Evolutionary conservation across 2,329 filamentous ascomycete species (phyloP).

Genomic region (Claviceps sp.): DNA sequence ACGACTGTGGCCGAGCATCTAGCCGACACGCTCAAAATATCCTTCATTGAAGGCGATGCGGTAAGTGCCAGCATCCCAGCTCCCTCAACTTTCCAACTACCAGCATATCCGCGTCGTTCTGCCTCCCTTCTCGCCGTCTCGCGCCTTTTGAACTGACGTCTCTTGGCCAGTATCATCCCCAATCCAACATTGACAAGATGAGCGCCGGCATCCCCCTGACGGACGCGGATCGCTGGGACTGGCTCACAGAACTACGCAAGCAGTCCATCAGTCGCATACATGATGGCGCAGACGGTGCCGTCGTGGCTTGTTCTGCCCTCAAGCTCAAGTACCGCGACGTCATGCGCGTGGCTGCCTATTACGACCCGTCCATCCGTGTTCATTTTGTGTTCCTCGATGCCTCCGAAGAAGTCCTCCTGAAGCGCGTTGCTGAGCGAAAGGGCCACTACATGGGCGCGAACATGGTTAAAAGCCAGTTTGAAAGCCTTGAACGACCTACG

Average conservation of each 20-base stretch:
- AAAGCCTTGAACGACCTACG: constrained; percentile 70
- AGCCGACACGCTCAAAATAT: constrained; percentile 46
- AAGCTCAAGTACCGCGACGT: constrained; percentile 97
- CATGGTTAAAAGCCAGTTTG: constrained; percentile 91
- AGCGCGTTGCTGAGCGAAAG: constrained; percentile 60
- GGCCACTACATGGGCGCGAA: constrained; percentile 90
- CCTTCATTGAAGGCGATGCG: constrained; percentile 67
- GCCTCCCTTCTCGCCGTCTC: too few species aligned
- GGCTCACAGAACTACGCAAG: constrained; percentile 69
- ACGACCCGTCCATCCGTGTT: constrained; percentile 56
- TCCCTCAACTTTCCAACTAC: too few species aligned
- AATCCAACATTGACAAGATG: constrained; percentile 86
- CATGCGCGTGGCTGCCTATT: constrained; percentile 68
- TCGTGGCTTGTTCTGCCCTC: constrained; percentile 88
- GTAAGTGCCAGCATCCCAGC: constrained; percentile 27
- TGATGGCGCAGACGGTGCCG: constrained; percentile 56
- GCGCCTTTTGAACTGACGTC: neutral
- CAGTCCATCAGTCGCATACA: constrained; percentile 45
- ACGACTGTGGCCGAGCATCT: constrained; percentile 58
- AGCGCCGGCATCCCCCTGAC: constrained; percentile 67
- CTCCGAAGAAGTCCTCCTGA: constrained; percentile 57
- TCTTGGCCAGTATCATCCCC: constrained; percentile 50
- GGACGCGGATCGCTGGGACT: constrained; percentile 94
- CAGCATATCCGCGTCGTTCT: too few species aligned
- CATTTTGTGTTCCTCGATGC: constrained; percentile 91